Base-by-base conservation (phyloP, 495 filamentous ascomycete genomes). In the Friedmanniomyces endolithicus region DNA sequence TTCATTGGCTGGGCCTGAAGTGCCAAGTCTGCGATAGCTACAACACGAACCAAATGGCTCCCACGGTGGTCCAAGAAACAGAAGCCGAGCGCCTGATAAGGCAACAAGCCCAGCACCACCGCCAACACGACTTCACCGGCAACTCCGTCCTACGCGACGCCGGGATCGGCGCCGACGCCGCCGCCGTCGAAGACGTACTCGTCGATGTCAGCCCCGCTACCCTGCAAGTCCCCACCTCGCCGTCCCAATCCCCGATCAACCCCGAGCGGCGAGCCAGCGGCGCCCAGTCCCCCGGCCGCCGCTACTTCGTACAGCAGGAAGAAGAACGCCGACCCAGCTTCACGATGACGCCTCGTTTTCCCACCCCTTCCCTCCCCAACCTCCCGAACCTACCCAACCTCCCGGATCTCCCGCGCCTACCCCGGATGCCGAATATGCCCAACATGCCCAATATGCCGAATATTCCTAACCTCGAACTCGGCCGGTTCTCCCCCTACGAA, bases 1-100 rank as follows among this genome's bases (percentile, higher is more conserved):
- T 94, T 64, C 92, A 99, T 66, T 99, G 94, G 87, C 71, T 97
- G 17, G 92, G 92, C 4, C 74, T 94, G 24, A 94, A 90, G 71
- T 99, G 92, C 68, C 80, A 79, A 24, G 77, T 88, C 70, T 84
- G 70, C 59, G 70, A 71, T 41, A 65, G 65, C 29, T 72, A 68
- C 61, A 72, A 72, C 56, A 72, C 70, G n/a, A 70, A 66, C 56
- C 68, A 70, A 50, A 51, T 72, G 52, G 62, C 63, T 1, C 62
- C 68, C 2, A 54, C 67, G 16, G 62, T 57, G n/a, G 41, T 48
- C 11, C 59, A 57, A 0, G 69, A 68, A 49, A 64, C 59, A 48
- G 65, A 67, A 39, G 48, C 53, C 57, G 62, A 57, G 49, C 58
- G 39, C 44, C 61, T 52, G 53, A 62, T 56, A 46, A 57, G 43